Evolutionary conservation across 2,329 filamentous ascomycete species (phyloP), one percentile per base, ranked within the genome.

Genomic region (Penicillium sp.): DNA sequence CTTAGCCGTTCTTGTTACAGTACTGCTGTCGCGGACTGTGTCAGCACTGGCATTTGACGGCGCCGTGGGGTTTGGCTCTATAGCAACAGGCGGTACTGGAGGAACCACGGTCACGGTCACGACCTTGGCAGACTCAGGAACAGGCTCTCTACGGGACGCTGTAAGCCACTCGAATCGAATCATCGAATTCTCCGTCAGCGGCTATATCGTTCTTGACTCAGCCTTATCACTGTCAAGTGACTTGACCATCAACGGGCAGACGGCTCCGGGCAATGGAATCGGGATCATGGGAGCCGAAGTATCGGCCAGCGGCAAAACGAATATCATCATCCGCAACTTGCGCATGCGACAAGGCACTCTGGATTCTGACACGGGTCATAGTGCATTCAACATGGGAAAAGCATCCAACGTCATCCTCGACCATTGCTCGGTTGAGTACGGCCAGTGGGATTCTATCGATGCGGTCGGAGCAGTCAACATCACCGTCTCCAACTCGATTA

Each of bases 181-280:
- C 26, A 50, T 50, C 45, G 45, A 50, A 26, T 50, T 50, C 24
- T 28, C 24, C 45, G 45, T 50, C 24, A 50, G 45, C 17, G 45
- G 45, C 45, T 50, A 50, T 13, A 50, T 50, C 45, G 24, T 28
- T 4, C 45, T 50, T 33, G 45, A 26, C 22, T 50, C 45, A 12
- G 45, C 45, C 24, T 6, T 50, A 3, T 50, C 45, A 17, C 28
- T 50, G 10, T 50, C 45, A 2, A 50, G 45, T 12, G 13, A 50
- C 45, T 33, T 50, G 45, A 50, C 45, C 45, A 30, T 50, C 45
- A 50, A 50, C 45, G 45, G 45, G 17, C 45, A 50, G n/a, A 50
- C 45, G 1, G 45, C 45, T 26, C 45, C 45, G 22, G 45, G 45
- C 45, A 50, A 50, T 50, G 45, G 45, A 30, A 50, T 50, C 13